Evolutionary conservation across 2,329 filamentous ascomycete genomes (phyloP), one percentile per base, ranked within the genome.

Genomic region (Fusarium udum): DNA sequence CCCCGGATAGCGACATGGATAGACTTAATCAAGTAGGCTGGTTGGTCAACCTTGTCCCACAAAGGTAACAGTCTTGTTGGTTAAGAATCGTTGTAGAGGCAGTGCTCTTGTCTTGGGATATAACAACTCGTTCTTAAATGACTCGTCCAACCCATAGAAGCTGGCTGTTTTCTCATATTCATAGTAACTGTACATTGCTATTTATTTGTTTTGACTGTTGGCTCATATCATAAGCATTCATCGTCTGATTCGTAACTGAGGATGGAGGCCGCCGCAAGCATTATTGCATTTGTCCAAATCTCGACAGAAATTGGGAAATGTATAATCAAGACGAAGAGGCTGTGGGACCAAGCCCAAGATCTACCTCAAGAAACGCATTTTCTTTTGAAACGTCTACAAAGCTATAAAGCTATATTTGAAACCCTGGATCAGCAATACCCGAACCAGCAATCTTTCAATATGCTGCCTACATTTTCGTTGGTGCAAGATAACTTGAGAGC

Each of bases 261-360:
- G 18, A 77, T 77, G 68, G 75, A 72, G 37, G 67, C 56, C n/a
- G 69, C 75, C 13, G 71, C 76, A 22, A 72, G 72, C 39, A 58
- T 71, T 26, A 57, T 80, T 26, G 78, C 78, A 37, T 71, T 80
- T 28, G 61, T 77, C 34, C 72, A 79, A 43, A 45, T 77, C 6
- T 58, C 77, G 26, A 31, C 65, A 7, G 62, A 72, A 11, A 75
- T 79, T 34, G 74, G 60, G 11, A 76, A 72, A 40, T 68, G 69
- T 36, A 67, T 75, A 3, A 26, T 76, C 48, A 76, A 76, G 26
- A 58, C 67, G 24, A 73, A 74, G 13, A 37, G 64, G 31, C 16
- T 80, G 56, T 80, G 78, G 75, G 66, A 79, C 2, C 61, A 79
- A 34, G 42, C 79, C 36, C 40, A 76, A 32, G 67, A 77, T 4